Evolutionary conservation across 352 stramenopile species (phyloP), one percentile per base, ranked within the genome.

Genomic region (Pythium plurisporium): DNA sequence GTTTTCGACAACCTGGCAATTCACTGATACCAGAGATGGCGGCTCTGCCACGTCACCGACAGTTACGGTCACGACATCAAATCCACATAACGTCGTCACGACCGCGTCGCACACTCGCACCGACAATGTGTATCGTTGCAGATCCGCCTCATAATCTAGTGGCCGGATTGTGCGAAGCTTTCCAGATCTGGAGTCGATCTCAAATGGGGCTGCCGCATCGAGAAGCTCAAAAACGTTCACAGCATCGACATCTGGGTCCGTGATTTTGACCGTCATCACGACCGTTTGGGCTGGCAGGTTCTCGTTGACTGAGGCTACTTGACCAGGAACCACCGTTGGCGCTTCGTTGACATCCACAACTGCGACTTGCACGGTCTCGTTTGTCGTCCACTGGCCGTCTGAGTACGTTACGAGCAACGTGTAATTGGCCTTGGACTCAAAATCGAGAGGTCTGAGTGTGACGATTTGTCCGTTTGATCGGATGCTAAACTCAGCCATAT

Each of bases 261-360:
- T 52, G 52, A 60, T 73, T 7, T 55, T 20, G 0, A 72, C 57
- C 10, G 49, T 62, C 36, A 87, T 31, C 0, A 80, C 64, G 15
- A 37, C 31, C 3, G 66, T 73, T 4, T 57, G 51, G 19, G 71
- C 47, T 7, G 58, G 22, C 30, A 43, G 31, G 37, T 87, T 87
- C 51, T 87, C 77, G 19, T 57, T 30, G 9, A 87, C 38, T 1
- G 43, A 59, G 10, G 59, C 68, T 20, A 10, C 20, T 31, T 80
- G 68, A 0, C 47, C 47, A 14, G 43, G 10, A 2, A 65, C 8
- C 27, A 87, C n/a, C 0, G 57, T 45, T 19, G 77, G 69, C 1
- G 68, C 20, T 51, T 87, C 77, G 47, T 87, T 85, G 30, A 82
- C 70, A 36, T 87, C 67, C 0, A 74, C n/a, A 12, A 87, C 63